Conservation (phyloP, 257 asterid species). For the Ligustrum vulgare region DNA sequence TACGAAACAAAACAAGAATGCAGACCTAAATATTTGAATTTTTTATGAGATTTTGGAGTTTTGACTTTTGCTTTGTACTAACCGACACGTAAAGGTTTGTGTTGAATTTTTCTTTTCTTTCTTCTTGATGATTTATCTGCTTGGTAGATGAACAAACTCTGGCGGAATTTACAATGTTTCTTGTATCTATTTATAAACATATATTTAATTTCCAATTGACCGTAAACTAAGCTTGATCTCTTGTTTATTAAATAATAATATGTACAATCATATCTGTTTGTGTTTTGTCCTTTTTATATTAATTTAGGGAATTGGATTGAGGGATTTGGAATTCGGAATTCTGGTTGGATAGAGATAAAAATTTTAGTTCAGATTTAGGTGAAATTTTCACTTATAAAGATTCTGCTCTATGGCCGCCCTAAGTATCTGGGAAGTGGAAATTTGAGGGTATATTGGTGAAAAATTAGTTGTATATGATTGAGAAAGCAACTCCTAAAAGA, state of each 20-base stretch:
- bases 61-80: conserved; percentile 36
- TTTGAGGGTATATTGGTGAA: conserved; percentile 20
- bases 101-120: conserved; percentile 1
- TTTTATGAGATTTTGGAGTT: conserved; percentile 24
- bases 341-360: conserved; percentile 22
- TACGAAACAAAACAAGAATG: background rate
- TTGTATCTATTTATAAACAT: conserved; percentile 1
- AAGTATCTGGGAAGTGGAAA: conserved; percentile 26
- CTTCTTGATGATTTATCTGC: conserved; percentile 28
- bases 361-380: conserved; percentile 64
- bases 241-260: background rate
- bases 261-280: conserved; percentile 14
- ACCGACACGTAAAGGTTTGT: conserved; percentile 53
- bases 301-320: conserved; percentile 12
- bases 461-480: conserved; percentile 29
- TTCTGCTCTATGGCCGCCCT: conserved; percentile 32
- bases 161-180: conserved; percentile 59
- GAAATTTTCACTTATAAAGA: conserved; percentile 42
- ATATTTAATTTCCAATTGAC: conserved; percentile 2
- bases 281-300: conserved; percentile 20
- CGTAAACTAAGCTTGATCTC: conserved; percentile 12
- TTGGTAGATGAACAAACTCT: conserved; percentile 84
- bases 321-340: conserved; percentile 36
- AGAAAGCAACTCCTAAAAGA: background rate
- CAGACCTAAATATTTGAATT: conserved; percentile 2